Evolutionary conservation across 106 monocot species (phyloP), one percentile per base, ranked within the genome.

Genomic region (Acorus gramineus): DNA sequence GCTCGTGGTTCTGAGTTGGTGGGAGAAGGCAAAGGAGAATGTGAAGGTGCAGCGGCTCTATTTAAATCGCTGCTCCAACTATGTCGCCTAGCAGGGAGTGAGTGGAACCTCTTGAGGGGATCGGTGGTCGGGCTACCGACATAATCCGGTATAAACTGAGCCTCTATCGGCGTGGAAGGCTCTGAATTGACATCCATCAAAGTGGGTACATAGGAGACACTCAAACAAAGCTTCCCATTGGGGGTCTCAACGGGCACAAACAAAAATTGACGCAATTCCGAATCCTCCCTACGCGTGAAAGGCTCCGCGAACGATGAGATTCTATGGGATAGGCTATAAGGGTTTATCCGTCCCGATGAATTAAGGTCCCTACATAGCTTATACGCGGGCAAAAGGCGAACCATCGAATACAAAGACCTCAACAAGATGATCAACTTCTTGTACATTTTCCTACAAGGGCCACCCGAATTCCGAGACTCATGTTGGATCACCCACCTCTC

Each of bases 91-190:
- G 51, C 63, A 44, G 86, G 83, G 42, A 85, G 70, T 9, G 82
- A 82, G n/a, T 62, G 69, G 11, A 95, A 74, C 73, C 77, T 75
- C 77, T 72, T 90, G 8, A 86, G 73, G 6, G 82, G 84, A 66
- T 87, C 86, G 4, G 84, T 80, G 13, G 75, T 78, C 3, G 95
- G 95, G 44, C 95, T 95, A 7, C 90, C 90, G 56, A 90, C 87
- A 75, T 95, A 90, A 79, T 95, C 90, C 4, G 69, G 57, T 76
- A 95, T 95, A 55, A 95, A 70, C 57, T 85, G 81, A 13, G 77
- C 44, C 2, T 82, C 74, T n/a, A 90, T 55, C 4, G 81, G 77
- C 47, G 79, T 73, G 1, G 76, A 71, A 3, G 81, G 69, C 14
- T 85, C 89, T 8, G 76, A 84, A 50, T 66, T 56, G 11, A 84